Base-by-base conservation (phyloP, 2,329 filamentous ascomycete genomes). In the Neofusicoccum laricinum region DNA sequence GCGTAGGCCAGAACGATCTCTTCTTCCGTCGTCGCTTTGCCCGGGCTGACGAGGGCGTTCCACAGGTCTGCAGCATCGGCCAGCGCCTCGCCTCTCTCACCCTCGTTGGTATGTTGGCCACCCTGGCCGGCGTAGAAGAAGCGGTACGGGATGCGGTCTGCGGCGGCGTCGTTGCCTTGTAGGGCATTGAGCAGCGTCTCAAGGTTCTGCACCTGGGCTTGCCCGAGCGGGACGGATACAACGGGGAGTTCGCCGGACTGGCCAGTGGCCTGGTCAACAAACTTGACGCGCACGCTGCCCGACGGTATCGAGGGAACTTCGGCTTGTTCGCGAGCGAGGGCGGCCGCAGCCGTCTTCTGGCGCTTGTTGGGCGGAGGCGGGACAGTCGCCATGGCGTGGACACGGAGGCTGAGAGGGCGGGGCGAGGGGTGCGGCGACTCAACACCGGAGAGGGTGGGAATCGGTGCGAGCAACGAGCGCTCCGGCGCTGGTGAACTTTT, bases 151-250 rank as follows among this genome's bases (percentile, higher is more conserved):
- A 90, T 82, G 67, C 84, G 82, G 68, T 90, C 88, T 45, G n/a
- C 55, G 32, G 63, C 63, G 65, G 90, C 85, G 77, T 85, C 72
- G 66, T 78, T 74, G 43, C 88, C 90, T 75, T 96, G 85, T 46
- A 97, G 80, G 2, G 90, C 92, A 76, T 97, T 98, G 63, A 97
- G 78, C 0, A 97, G 83, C 10, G 93, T 85, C 61, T 95, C 94
- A 3, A 98, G 85, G 70, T 97, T 97, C 80, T 92, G 94, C 67
- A 95, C 91, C 7, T 86, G 90, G 1, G 94, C 90, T 80, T 97
- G 90, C 64, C 89, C 90, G 36, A 97, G 86, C 12, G 92, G 89
- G 46, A 97, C 89, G 75, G 80, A 90, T 76, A 78, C 72, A 7
- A 85, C 92, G 76, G 81, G 89, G 75, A 84, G 89, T 70, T 84